These are phyloP conservation scores for Arachis stenosperma DNA, from an alignment of 306 rosid genomes.

Conservation along the genomic window DNA sequence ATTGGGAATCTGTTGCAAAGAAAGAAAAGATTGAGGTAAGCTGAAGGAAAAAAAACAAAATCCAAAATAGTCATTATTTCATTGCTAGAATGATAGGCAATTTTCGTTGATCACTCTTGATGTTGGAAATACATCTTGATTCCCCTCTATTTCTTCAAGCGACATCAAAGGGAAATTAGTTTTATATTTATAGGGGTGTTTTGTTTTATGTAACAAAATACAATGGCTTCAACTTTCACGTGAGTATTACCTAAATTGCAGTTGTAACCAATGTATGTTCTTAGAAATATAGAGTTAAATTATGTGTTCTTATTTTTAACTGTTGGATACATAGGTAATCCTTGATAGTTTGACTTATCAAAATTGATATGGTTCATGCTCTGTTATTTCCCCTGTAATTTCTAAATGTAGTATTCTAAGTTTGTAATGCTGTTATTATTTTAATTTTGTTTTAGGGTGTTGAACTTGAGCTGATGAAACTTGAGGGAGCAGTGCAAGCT, in stretches of 20 bases:
- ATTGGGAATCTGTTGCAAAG: constrained; percentile 62
- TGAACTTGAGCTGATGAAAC: constrained; percentile 56
- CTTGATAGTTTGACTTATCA: not conserved
- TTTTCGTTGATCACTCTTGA: too few relatives aligned
- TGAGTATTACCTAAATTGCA: too few relatives aligned
- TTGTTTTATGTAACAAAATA: too few relatives aligned
- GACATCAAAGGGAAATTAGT: too few relatives aligned
- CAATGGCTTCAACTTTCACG: too few relatives aligned
- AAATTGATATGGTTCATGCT: not conserved
- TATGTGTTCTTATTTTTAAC: not conserved
- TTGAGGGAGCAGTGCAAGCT: constrained; percentile 48
- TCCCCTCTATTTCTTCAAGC: too few relatives aligned
- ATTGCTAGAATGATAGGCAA: not conserved
- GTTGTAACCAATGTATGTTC: too few relatives aligned
- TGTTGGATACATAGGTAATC: not conserved
- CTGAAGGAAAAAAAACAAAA: not conserved
- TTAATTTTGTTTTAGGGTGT: constrained; percentile 48
- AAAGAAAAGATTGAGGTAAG: constrained; percentile 56
- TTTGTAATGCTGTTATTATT: not conserved
- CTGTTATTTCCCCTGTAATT: not conserved
- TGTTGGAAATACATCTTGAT: too few relatives aligned
- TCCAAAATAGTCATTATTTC: not conserved
- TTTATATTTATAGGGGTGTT: too few relatives aligned
- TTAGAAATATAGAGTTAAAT: too few relatives aligned
- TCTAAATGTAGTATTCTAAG: not conserved